These are phyloP conservation scores for Yamadazyma sp. DNA, from an alignment of 1,139 yeast genomes.

Conservation along the genomic window DNA sequence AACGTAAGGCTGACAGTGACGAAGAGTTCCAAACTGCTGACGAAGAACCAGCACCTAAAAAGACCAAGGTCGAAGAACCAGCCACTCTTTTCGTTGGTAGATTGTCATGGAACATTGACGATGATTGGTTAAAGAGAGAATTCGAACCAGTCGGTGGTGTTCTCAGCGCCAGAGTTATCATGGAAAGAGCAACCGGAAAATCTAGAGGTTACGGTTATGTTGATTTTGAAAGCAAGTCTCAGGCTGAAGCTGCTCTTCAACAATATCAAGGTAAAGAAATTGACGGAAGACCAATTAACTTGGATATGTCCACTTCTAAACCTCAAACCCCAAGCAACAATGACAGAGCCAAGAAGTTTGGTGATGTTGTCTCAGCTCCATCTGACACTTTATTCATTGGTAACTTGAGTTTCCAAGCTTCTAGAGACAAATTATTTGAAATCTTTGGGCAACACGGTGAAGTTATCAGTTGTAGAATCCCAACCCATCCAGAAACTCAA, in stretches of 20 bases:
- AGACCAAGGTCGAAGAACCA: slow-evolving; percentile 53
- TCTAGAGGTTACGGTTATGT: slow-evolving; percentile 98
- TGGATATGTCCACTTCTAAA: slow-evolving; percentile 86
- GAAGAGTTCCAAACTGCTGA: slow-evolving; percentile 25
- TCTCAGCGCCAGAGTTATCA: slow-evolving; percentile 83
- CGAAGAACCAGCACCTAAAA: slow-evolving; percentile 38
- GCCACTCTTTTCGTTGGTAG: slow-evolving; percentile 95
- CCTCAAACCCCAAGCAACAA: slow-evolving; percentile 57
- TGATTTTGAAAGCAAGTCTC: slow-evolving; percentile 75
- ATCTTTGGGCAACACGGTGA: slow-evolving; percentile 76
- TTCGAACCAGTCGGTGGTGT: slow-evolving; percentile 85
- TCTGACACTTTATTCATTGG: slow-evolving; percentile 96
- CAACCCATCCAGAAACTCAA: slow-evolving; percentile 98
- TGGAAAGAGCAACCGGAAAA: slow-evolving; percentile 89
- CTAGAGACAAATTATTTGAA: slow-evolving; percentile 73
- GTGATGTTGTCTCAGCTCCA: slow-evolving; percentile 88
- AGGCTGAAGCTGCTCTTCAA: slow-evolving; percentile 85
- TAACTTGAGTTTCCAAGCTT: slow-evolving; percentile 87
- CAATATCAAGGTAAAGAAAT: slow-evolving; percentile 91
- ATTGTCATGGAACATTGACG: slow-evolving; percentile 96
- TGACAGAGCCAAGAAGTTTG: slow-evolving; percentile 85
- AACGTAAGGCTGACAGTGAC: slow-evolving; percentile 36
- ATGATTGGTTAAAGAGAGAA: slow-evolving; percentile 86
- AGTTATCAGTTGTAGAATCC: slow-evolving; percentile 86
- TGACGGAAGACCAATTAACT: slow-evolving; percentile 94